Evolutionary conservation across 345 rosid species (phyloP), one percentile per base, ranked within the genome.

Genomic region (Anacardium occidentale): DNA sequence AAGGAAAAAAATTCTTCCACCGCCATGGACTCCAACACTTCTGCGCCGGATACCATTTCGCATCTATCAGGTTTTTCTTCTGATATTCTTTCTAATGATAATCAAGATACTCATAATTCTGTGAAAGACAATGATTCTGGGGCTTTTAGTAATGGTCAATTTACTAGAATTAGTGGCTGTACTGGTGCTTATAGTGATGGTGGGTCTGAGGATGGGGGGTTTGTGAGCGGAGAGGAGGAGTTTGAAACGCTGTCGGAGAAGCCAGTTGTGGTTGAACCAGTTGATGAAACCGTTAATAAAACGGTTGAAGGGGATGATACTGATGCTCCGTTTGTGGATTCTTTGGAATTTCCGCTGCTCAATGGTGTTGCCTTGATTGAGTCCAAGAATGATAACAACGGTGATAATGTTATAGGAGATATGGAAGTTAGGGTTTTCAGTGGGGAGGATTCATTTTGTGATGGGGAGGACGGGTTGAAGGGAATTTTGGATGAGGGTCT

Each of bases 191-290:
- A 75, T 56, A 45, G 61, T 54, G 77, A 29, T 73, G 78, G 65
- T 21, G 82, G 69, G 71, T 72, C 76, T 48, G 60, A 62, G 17
- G 81, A 80, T 7, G 87, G 62, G 62, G 88, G 80, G 48, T 79
- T 75, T 80, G 73, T 79, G 75, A 89, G 84, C 76, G 87, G 83
- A 47, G 84, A 52, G 14, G 89, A 86, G 81, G 89, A 76, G 75
- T 73, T 88, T 10, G 85, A 82, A 63, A 69, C 84, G 18, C 80
- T 79, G 2, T 21, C 76, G 29, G 78, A 79, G 57, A 59, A 55
- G 64, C 78, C 72, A 7, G 26, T 66, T 71, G 63, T 50, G 67
- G 74, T 68, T 58, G 87, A 45, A 8, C 10, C 40, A 18, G 79
- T 60, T n/a, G 79, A 50, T 12, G 70, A 68, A 58, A 60, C 34